These are phyloP conservation scores for Neofusicoccum kwambonambiense DNA, from an alignment of 2,329 filamentous ascomycete genomes.

Conservation along the genomic window DNA sequence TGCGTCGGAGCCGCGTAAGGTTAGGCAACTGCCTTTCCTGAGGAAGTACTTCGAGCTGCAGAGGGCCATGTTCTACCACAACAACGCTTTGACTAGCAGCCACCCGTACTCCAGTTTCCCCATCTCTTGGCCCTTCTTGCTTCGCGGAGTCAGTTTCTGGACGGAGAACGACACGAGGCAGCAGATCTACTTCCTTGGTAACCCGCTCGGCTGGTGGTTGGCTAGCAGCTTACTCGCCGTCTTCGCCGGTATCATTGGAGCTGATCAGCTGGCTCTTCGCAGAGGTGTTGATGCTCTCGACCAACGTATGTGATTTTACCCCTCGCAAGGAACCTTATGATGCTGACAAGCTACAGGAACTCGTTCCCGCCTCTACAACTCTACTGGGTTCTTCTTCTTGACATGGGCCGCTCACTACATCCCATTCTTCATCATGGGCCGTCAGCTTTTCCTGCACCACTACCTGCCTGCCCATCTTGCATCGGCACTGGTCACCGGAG, in stretches of 20 bases:
- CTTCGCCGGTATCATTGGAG: slow-evolving; percentile 85
- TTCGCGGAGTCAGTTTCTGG: slow-evolving; percentile 98
- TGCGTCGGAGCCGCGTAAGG: slow-evolving; percentile 70
- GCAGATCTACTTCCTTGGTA: slow-evolving; percentile 98
- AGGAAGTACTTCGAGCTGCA: slow-evolving; percentile 96
- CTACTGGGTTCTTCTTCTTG: slow-evolving; percentile 97
- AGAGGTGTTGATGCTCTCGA: slow-evolving; percentile 92
- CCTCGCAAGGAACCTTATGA: slow-evolving; percentile 28
- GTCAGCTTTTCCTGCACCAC: slow-evolving; percentile 96
- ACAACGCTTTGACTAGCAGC: slow-evolving; percentile 94
- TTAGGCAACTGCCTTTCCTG: slow-evolving; percentile 84
- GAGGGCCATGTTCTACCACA: slow-evolving; percentile 98
- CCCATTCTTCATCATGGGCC: slow-evolving; percentile 97
- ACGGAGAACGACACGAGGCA: slow-evolving; percentile 91
- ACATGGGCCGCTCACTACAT: slow-evolving; percentile 97
- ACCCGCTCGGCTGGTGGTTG: slow-evolving; percentile 97
- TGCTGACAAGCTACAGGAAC: slow-evolving; percentile 58
- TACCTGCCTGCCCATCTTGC: slow-evolving; percentile 94
- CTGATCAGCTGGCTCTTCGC: slow-evolving; percentile 89
- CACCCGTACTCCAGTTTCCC: slow-evolving; percentile 95
- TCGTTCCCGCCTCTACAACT: slow-evolving; percentile 93
- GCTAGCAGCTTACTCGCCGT: slow-evolving; percentile 89
- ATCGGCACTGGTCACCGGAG: slow-evolving; percentile 84
- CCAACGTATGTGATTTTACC: slow-evolving; percentile 66
- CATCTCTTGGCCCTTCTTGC: slow-evolving; percentile 96